phyloP scores from a whole-genome alignment of 2,329 filamentous ascomycete genomes.

The Exserohilum rostratum region DNA sequence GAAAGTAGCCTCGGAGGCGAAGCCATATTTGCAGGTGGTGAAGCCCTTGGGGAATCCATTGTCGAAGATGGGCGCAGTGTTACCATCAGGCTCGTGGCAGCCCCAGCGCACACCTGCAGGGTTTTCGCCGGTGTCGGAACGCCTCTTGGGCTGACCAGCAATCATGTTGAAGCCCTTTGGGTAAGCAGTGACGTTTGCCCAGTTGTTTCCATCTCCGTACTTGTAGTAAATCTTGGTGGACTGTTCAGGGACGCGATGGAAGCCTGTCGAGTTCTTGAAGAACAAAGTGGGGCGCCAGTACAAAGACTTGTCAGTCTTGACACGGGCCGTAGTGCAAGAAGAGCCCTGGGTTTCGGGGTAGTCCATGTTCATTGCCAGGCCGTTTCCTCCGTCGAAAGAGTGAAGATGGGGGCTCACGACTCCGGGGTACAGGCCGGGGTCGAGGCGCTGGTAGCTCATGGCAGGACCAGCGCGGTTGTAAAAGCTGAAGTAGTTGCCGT shows the following conservation, averaged over 20 bases:
- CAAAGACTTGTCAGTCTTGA: constrained; percentile 47
- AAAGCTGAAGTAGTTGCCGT: constrained; percentile 49
- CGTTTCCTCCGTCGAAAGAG: constrained; percentile 48
- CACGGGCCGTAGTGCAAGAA: constrained; percentile 45
- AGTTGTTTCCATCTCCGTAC: constrained; percentile 40
- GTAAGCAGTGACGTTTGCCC: constrained; percentile 46
- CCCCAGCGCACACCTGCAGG: constrained; percentile 42
- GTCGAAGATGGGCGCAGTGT: constrained; percentile 31
- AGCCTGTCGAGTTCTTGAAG: constrained; percentile 46
- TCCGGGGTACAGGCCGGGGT: constrained; percentile 45
- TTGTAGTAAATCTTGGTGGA: constrained; percentile 49
- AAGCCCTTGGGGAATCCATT: constrained; percentile 47
- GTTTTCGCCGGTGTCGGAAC: constrained; percentile 38
- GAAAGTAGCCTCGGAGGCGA: constrained; percentile 45
- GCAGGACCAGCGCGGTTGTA: constrained; percentile 44
- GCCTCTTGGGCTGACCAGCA: constrained; percentile 41
- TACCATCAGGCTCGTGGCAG: constrained; percentile 36
- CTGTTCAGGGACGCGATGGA: constrained; percentile 45
- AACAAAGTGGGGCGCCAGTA: constrained; percentile 49
- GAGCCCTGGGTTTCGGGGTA: constrained; percentile 38
- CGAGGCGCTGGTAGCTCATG: constrained; percentile 46
- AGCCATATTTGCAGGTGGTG: constrained; percentile 44
- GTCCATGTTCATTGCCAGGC: constrained; percentile 32
- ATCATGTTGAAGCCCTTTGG: constrained; percentile 48
- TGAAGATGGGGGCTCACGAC: constrained; percentile 44